phyloP scores from a whole-genome alignment of 106 monocot genomes.

The Dendrobium huoshanense region DNA sequence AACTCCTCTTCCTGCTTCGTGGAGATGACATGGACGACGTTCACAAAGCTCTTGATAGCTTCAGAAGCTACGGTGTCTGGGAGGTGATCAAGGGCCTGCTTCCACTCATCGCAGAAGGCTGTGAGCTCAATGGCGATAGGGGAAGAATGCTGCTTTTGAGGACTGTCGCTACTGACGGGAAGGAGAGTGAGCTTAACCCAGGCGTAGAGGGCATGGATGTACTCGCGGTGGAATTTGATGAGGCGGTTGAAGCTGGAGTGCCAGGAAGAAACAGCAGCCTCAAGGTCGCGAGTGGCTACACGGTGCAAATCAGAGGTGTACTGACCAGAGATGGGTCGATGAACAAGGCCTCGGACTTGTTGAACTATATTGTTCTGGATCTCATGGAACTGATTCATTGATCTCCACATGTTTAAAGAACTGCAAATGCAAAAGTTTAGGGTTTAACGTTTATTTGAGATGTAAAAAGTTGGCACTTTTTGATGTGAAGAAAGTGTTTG shows the following conservation, averaged over 20 bases:
- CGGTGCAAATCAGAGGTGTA: slow-evolving; percentile 77
- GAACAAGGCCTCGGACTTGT: slow-evolving; percentile 82
- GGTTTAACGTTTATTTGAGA: no score
- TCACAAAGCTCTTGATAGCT: slow-evolving; percentile 78
- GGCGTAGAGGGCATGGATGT: slow-evolving; percentile 49
- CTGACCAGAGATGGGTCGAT: slow-evolving; percentile 28
- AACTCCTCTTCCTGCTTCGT: slow-evolving; percentile 77
- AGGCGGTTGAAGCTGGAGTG: slow-evolving; percentile 80
- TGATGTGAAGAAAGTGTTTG: slow-evolving; percentile 1
- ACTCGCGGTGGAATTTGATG: slow-evolving; percentile 75
- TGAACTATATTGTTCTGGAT: slow-evolving; percentile 76
- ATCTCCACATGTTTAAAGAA: slow-evolving; percentile 78
- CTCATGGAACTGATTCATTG: slow-evolving; percentile 81
- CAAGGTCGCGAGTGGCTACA: slow-evolving; percentile 77
- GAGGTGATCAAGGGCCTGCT: slow-evolving; percentile 79
- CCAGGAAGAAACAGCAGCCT: slow-evolving; percentile 67
- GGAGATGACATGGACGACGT: slow-evolving; percentile 69
- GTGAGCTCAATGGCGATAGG: slow-evolving; percentile 51
- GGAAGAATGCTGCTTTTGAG: slow-evolving; percentile 48
- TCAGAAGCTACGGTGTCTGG: slow-evolving; percentile 87
- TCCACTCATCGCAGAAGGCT: slow-evolving; percentile 91
- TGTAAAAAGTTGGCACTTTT: background rate
- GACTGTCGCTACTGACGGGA: slow-evolving; percentile 32
- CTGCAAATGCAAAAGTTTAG: slow-evolving; percentile 25
- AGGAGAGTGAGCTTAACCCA: slow-evolving; percentile 82